Base-by-base conservation (phyloP, 2,329 filamentous ascomycete genomes). In the Huntiella savannae region DNA sequence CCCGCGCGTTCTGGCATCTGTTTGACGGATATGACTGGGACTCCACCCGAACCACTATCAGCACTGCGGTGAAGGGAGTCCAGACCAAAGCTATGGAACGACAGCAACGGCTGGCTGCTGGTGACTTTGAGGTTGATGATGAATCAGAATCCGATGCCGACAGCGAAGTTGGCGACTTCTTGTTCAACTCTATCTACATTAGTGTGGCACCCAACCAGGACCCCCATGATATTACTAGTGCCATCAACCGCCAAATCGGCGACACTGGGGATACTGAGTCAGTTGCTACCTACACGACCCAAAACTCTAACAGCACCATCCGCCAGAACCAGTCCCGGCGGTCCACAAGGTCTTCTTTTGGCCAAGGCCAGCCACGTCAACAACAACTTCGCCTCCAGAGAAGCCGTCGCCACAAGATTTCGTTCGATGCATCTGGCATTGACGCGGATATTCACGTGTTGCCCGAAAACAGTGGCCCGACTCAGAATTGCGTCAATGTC, bases 111-210 rank as follows among this genome's bases (percentile, higher is more conserved):
- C 64, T 46, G 56, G 62, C 58, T 73, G 60, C 15, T 3, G n/a
- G 12, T 11, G 43, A 37, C 10, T 16, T 33, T 17, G 22, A 28
- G n/a, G 47, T 45, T 55, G 34, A 40, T 8, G 48, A 49, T 22
- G 45, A 49, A 7, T 32, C 40, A 15, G 81, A 79, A 45, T 79
- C 77, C 33, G 82, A 93, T 42, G 81, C 87, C 38, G 82, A 87
- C 60, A 83, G 77, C 10, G 82, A 82, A 4, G 92, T 96, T 60
- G 86, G 85, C 4, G 92, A 98, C 58, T 93, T 92, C 54, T 68
- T 98, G 12, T 98, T 98, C 70, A 96, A 98, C 59, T 98, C 91
- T 0, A 94, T 98, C 46, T 98, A 95, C 64, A 95, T 98, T 54
- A 86, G 83, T 11, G 82, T 98, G 13, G 82, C 88, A 0, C 73